Base-by-base conservation (phyloP, 495 filamentous ascomycete species). In the Cercophora sp. region DNA sequence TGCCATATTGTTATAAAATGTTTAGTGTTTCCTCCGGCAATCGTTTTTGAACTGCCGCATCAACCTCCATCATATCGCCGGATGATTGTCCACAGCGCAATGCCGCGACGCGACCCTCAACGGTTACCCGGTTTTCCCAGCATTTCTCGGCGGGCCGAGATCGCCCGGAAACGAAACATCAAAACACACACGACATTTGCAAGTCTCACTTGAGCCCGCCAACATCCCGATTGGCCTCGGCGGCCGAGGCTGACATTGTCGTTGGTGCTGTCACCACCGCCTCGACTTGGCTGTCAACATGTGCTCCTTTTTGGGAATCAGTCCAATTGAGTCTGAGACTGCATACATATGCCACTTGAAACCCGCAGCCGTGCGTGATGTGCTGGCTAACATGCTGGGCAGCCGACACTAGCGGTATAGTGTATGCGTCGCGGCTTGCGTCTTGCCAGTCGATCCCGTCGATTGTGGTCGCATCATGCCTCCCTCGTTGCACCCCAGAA, bases 91-190 rank as follows among this genome's bases (percentile, higher is more conserved):
- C 40, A 22, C 9, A 4, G 26, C n/a, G 19, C 22, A 20, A 23
- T 8, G 20, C 40, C 40, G 20, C 40, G 16, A 18, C 39, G n/a
- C 6, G 16, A 9, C 20, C n/a, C 2, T 15, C n/a, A 6, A 22
- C 19, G 13, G 40, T 43, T 43, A 43, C 40, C 40, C 16, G 40
- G 40, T 43, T 43, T 43, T 23, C 15, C n/a, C n/a, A n/a, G n/a
- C 16, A 39, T 19, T n/a, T 39, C n/a, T 6, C 13, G 6, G 29
- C 8, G 6, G 29, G 29, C 29, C 6, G 36, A 39, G 8, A 18
- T n/a, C 36, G n/a, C n/a, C n/a, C n/a, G n/a, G n/a, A 39, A 39
- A 39, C 36, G n/a, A 3, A 39, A 39, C 36, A 9, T 19, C 36
- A 20, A 39, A 8, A 39, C n/a, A n/a, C n/a, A n/a, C n/a, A n/a